Percentiles rank a stretch among this genome's conserved stretches.
Evolutionary conservation across 1,139 yeast species (phyloP).

Genomic region (Hansenula lynferdii): DNA sequence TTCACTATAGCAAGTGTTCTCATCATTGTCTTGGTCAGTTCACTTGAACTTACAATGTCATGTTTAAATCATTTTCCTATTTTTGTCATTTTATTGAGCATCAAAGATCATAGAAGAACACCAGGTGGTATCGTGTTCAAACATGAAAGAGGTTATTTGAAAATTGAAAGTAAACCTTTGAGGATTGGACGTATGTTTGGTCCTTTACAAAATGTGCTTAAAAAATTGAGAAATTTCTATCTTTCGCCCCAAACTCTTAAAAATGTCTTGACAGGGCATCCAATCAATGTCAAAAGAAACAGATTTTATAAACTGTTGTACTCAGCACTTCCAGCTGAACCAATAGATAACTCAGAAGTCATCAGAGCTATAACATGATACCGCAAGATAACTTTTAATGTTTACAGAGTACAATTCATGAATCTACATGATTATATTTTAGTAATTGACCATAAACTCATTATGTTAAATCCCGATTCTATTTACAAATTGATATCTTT

Average conservation of each 20-base stretch:
- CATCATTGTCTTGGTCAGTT: conserved; percentile 44
- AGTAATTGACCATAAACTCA: not conserved
- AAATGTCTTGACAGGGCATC: conserved; percentile 38
- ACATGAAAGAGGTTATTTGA: conserved; percentile 20
- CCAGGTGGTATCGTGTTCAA: conserved; percentile 80
- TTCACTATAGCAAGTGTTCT: conserved; percentile 59
- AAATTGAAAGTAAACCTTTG: conserved; percentile 41
- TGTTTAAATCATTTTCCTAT: conserved; percentile 79
- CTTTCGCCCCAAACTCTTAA: conserved; percentile 35
- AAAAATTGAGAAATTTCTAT: conserved; percentile 36
- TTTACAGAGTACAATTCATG: no score
- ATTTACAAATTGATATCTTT: no score
- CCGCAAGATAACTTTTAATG: no score
- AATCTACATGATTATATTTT: not conserved
- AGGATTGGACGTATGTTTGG: conserved; percentile 38
- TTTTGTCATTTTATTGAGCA: conserved; percentile 70
- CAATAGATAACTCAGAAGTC: conserved; percentile 26
- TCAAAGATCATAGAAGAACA: conserved; percentile 77
- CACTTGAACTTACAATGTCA: conserved; percentile 59
- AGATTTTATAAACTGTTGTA: conserved; percentile 43
- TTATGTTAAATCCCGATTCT: conserved; percentile 1
- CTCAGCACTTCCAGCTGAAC: conserved; percentile 41
- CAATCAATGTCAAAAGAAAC: conserved; percentile 41
- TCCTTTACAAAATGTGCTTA: conserved; percentile 39
- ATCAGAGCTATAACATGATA: conserved; percentile 17